Base-by-base conservation (phyloP, 805 yeast genomes). In the Metschnikowia hibisci region DNA sequence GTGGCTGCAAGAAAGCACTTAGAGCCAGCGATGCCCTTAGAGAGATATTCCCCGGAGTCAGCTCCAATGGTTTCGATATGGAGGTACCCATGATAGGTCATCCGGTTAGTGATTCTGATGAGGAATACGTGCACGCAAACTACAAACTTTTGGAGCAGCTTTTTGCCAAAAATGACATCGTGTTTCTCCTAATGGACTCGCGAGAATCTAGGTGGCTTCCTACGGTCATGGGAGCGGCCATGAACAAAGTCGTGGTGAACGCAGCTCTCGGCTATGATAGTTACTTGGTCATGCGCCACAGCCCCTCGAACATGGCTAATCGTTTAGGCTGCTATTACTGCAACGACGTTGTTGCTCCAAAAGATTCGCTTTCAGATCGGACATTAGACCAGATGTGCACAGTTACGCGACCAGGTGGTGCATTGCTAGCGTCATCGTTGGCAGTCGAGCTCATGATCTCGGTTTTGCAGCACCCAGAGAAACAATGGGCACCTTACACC, bases 141-240 rank as follows among this genome's bases (percentile, higher is more conserved):
- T 91, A 71, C 57, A 75, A 78, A 0, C 56, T 57, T 39, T 62
- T 93, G 15, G 67, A 65, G 20, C 52, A 65, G 32, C 67, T 89
- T 6, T 77, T 87, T 18, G 71, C 74, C 13, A 67, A 63, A 0
- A 91, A 88, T 60, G 99, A 93, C 62, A 84, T 75, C 0, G 60
- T 91, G 0, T 93, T 84, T 54, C 63, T 95, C 26, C 67, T 90
- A 35, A 87, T 90, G 85, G 99, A 93, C 60, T 88, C 97, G 4
- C 74, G 99, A 42, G 99, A 93, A 60, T 80, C 96, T 1, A 74
- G 99, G 50, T 93, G 99, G 99, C 70, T 93, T n/a, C 99, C 99
- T 1, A 84, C 98, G 0, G 80, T 91, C 1, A 63, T 93, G 31
- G 87, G 88, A 0, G 72, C 78, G 42, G 81, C 82, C 1, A 66